A percentile compares a stretch with the other conserved stretches of the same genome.
Evolutionary conservation across 805 yeast species (phyloP).

Genomic region (Maudiozyma bulderi): DNA sequence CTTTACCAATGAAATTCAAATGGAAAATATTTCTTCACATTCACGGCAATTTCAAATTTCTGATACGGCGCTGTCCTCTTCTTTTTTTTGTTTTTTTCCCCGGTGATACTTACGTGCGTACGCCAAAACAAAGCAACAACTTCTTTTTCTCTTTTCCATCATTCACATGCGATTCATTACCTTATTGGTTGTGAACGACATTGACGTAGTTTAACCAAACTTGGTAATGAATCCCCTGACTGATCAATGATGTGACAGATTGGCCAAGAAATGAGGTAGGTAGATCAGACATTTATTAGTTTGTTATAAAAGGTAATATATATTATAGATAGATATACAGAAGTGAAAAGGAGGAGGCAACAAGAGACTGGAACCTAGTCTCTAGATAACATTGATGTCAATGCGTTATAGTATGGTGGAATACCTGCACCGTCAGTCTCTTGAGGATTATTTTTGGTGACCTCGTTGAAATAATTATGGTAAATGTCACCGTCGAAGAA

Average conservation of each 20-base stretch:
- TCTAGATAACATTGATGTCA: conserved; percentile 32
- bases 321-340: background rate
- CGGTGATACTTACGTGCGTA: too few relatives aligned
- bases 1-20: too few relatives aligned
- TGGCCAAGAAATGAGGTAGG: too few relatives aligned
- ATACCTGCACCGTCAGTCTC: conserved; percentile 45
- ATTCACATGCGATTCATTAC: background rate
- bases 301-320: background rate
- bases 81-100: too few relatives aligned
- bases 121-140: too few relatives aligned
- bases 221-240: too few relatives aligned
- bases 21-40: background rate
- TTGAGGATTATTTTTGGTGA: conserved; percentile 44
- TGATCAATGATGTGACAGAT: too few relatives aligned
- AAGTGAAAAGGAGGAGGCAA: background rate
- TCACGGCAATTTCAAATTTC: background rate
- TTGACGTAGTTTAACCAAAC: too few relatives aligned
- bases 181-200: background rate
- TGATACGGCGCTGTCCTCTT: too few relatives aligned
- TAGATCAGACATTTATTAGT: too few relatives aligned
- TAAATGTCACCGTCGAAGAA: conserved; percentile 74
- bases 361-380: background rate
- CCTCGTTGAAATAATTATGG: conserved; percentile 63
- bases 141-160: background rate
- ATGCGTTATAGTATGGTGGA: conserved; percentile 30